Base-by-base conservation (phyloP, 2,329 filamentous ascomycete genomes). In the Aspergillus chevalieri region DNA sequence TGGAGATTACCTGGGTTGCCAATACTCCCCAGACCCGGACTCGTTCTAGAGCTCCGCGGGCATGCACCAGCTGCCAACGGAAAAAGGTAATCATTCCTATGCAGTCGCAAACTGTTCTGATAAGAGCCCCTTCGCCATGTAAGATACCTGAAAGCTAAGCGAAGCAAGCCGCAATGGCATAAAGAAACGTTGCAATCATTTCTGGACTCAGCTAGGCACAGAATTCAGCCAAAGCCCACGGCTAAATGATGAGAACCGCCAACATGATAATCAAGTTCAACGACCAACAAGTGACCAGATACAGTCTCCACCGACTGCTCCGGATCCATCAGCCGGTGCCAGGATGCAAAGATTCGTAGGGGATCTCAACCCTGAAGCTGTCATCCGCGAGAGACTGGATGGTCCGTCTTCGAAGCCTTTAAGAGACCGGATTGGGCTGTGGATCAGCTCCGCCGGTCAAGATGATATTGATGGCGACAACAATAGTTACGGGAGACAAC, bases 361-460 rank as follows among this genome's bases (percentile, higher is more conserved):
- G 26, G 67, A 72, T 47, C 57, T 70, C 2, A 72, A 71, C 47
- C 69, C 69, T 6, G 69, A 72, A 57, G 65, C 69, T 28, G 57
- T 69, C 6, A 66, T 72, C 48, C 59, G 63, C 15, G 67, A 69
- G 46, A 59, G 55, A 43, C 43, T 68, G 10, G 52, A 64, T 42
- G 61, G 55, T 19, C 41, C 59, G 6, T 50, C 49, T 19, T 55
- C 55, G 7, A 62, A 47, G 43, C 59, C 60, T 42, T 52, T 62
- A 44, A 57, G 63, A 15, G 60, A 64, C 52, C 62, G 56, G 8
- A 55, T 68, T 44, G 65, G 65, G 9, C 56, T 68, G 26, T 67
- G 65, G 65, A 62, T 68, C 42, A 64, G 55, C 41, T 59, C 59
- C 17, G 44, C 51, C 12, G 46, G 42, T 21, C 51, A 52, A 19